Conservation (phyloP, 768 basidiomycete genomes). For the Leucocoprinus birnbaumii region DNA sequence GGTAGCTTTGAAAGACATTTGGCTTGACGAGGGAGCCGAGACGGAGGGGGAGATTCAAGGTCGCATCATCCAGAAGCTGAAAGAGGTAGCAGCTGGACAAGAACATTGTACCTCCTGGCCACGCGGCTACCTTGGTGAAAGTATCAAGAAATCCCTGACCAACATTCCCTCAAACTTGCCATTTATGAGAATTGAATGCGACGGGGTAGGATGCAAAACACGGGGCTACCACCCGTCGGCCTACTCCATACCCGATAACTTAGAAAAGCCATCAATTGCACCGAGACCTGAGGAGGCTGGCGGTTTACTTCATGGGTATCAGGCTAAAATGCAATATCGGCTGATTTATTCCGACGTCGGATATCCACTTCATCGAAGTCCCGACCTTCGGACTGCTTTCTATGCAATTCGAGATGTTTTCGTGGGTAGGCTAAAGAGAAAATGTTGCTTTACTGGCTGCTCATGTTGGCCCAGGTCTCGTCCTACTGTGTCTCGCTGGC, state of each 20-base stretch:
- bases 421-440: not conserved
- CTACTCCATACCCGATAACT: not conserved
- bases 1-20: slow-evolving; percentile 19
- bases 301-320: not conserved
- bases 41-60: slow-evolving; percentile 16
- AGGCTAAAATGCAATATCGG: not conserved
- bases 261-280: not conserved
- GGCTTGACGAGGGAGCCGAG: slow-evolving; percentile 12
- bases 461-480: not conserved
- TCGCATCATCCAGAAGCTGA: slow-evolving; percentile 11
- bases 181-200: slow-evolving; percentile 7
- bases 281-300: not conserved
- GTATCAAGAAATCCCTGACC: too few relatives aligned
- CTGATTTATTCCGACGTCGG: not conserved
- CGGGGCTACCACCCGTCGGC: not conserved
- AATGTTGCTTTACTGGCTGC: not conserved
- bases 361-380: slow-evolving; percentile 23
- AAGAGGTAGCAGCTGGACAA: not conserved
- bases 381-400: slow-evolving; percentile 13
- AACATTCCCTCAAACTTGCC: too few relatives aligned
- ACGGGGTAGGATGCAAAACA: not conserved
- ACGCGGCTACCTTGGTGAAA: not conserved
- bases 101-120: too few relatives aligned
- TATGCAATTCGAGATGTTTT: not conserved
- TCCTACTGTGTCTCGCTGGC: slow-evolving; percentile 10